Conservation (phyloP, 208 protist genomes). For the Strigomonas oncopelti region DNA sequence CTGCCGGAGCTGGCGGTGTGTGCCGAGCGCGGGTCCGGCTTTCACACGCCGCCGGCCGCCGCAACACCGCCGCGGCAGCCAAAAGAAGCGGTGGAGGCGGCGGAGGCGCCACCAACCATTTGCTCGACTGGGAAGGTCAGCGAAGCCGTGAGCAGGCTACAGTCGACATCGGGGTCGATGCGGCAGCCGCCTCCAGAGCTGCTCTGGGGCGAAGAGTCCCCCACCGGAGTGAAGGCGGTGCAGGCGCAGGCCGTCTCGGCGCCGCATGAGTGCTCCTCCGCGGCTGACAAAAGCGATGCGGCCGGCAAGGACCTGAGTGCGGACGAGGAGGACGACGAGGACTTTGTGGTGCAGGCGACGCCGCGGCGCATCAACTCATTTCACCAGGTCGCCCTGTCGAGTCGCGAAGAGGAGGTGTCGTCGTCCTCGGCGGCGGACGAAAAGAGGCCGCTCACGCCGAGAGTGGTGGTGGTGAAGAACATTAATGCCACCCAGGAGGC, state of each 20-base stretch:
- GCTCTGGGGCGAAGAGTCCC: neutral
- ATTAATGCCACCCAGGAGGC: neutral
- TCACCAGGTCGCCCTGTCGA: neutral
- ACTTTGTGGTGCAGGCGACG: neutral
- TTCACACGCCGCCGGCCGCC: neutral
- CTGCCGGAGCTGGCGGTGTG: neutral
- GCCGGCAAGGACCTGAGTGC: neutral
- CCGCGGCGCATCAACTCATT: neutral
- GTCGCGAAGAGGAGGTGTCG: neutral
- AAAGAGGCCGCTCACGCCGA: neutral
- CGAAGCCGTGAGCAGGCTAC: neutral
- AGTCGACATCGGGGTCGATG: neutral
- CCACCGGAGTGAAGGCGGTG: neutral
- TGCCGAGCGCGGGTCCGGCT: neutral
- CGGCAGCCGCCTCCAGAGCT: neutral
- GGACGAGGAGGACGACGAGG: conserved; percentile 1
- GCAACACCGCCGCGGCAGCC: neutral
- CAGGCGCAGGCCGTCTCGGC: neutral
- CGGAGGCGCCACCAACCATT: neutral
- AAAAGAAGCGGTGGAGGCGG: neutral
- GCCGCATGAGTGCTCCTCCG: neutral
- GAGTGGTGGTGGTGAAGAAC: neutral
- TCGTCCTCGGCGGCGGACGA: neutral
- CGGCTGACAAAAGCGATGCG: neutral
- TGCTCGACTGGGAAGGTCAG: neutral